Evolutionary conservation across 108 stramenopile genomes (phyloP).

Genomic region (Seminavis robusta): DNA sequence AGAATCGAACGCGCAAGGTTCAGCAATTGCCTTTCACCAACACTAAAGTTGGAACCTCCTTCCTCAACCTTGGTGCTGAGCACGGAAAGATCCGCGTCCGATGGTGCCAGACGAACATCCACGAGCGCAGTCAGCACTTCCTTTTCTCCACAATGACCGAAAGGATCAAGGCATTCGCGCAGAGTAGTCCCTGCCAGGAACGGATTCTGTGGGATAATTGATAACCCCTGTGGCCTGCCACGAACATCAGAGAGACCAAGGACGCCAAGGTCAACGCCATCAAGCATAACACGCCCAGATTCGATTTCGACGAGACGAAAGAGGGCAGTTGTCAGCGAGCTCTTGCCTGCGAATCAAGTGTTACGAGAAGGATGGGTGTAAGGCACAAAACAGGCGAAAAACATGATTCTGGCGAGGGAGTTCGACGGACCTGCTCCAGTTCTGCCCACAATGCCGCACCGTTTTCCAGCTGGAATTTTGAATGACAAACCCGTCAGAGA

Average conservation of each 20-base stretch:
- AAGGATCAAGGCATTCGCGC: conserved; percentile 92
- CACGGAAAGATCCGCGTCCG: neutral
- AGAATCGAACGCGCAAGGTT: conserved; percentile 88
- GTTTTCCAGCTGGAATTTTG: conserved; percentile 57
- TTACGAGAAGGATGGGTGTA: neutral
- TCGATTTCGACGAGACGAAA: conserved; percentile 85
- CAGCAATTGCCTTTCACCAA: conserved; percentile 90
- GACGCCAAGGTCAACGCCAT: conserved; percentile 70
- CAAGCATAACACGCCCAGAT: conserved; percentile 70
- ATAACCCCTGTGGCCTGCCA: conserved; percentile 65
- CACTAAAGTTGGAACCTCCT: conserved; percentile 83
- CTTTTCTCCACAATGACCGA: conserved; percentile 56
- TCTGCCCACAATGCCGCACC: conserved; percentile 71
- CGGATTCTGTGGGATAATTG: conserved; percentile 96
- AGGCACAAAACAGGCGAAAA: neutral
- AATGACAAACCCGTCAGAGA: conserved; percentile 75
- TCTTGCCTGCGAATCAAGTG: conserved; percentile 23
- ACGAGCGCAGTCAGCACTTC: conserved; percentile 75
- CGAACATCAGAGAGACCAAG: conserved; percentile 77
- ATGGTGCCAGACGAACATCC: conserved; percentile 40
- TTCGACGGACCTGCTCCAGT: conserved; percentile 65
- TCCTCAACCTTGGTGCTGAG: conserved; percentile 67
- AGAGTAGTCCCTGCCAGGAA: conserved; percentile 91
- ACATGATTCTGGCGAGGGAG: neutral
- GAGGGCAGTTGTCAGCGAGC: conserved; percentile 62